Evolutionary conservation across 108 stramenopile species (phyloP), one percentile per base, ranked within the genome.

Genomic region (Asterionellopsis glacialis): DNA sequence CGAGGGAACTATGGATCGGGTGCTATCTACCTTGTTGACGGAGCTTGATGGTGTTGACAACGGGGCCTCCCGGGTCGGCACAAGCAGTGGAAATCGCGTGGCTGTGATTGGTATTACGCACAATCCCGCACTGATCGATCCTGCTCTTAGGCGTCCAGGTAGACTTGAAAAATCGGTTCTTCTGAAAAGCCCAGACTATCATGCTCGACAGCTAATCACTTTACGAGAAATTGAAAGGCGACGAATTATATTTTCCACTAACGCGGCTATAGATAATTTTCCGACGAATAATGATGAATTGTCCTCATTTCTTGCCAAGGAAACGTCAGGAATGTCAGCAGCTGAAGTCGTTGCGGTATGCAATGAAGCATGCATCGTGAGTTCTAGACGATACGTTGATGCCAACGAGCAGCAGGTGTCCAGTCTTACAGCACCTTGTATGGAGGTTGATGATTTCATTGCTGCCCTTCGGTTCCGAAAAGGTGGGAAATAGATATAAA

Each of bases 1-100:
- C 0, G 84, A 94, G 42, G 92, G 92, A 39, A 90, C 92, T 9
- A 88, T 94, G 84, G 92, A 94, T 65, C 75, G 92, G 6, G 74
- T 94, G 11, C 62, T 94, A 14, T 88, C 89, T 5, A 94, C 89
- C 16, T 70, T 94, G 41, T 69, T 94, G 18, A 82, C 75, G 1
- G 88, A 94, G 51, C 64, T 94, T 73, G 92, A 94, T 70, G 92
- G 92, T 11, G 84, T 88, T 3, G 76, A 81, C 21, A 50, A 41
- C 27, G 63, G 45, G 12, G 44, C 43, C 0, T 28, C 16, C 13
- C 25, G 22, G 16, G 5, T 33, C 2, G 49, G 18, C 24, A 45
- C 65, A 28, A 63, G 68, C 23, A 72, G 57, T 62, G 57, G 23
- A 14, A 13, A 65, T 6, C 41, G 24, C 7, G 61, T 90, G 0